A percentile compares a stretch with the other conserved stretches of the same genome.
phyloP scores from a whole-genome alignment of 2,329 filamentous ascomycete species.

The Ceratocystiopsis brevicomis region DNA sequence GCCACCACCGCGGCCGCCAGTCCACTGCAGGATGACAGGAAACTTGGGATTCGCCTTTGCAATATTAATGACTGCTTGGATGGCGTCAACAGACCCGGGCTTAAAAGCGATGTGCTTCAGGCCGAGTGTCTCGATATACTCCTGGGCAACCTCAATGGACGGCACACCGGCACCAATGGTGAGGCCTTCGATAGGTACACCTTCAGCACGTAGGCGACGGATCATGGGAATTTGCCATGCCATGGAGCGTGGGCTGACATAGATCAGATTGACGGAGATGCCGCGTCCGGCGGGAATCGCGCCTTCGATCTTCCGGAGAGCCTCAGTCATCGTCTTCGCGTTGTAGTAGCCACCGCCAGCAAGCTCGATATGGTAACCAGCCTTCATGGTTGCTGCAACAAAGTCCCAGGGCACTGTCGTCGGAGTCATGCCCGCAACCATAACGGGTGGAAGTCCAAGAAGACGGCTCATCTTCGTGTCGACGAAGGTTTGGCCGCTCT shows the following conservation, averaged over 20 bases:
- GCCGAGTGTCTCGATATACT: constrained; percentile 83
- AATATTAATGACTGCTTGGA: constrained; percentile 80
- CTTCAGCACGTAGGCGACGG: constrained; percentile 60
- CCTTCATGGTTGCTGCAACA: constrained; percentile 80
- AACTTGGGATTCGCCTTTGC: constrained; percentile 86
- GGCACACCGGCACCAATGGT: constrained; percentile 88
- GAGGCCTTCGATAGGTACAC: constrained; percentile 77
- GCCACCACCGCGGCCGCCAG: constrained; percentile 78
- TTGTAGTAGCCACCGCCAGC: constrained; percentile 81
- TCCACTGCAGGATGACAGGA: constrained; percentile 90
- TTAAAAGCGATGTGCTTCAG: constrained; percentile 92
- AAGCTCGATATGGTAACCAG: constrained; percentile 84
- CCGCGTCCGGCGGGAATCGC: constrained; percentile 69
- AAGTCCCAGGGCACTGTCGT: constrained; percentile 82
- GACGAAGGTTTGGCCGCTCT: constrained; percentile 73
- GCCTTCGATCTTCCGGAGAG: constrained; percentile 68
- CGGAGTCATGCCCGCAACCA: constrained; percentile 91
- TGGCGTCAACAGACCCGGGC: constrained; percentile 73
- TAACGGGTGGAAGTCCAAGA: constrained; percentile 65
- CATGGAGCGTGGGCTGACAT: constrained; percentile 78
- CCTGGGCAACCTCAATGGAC: constrained; percentile 79
- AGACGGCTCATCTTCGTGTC: constrained; percentile 92
- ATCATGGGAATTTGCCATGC: constrained; percentile 81
- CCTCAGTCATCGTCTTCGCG: constrained; percentile 62
- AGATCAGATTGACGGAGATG: constrained; percentile 80